A percentile compares a stretch with the other conserved stretches of the same genome.
Evolutionary conservation across 805 yeast genomes (phyloP).

Genomic region (Priceomyces haplophilus): DNA sequence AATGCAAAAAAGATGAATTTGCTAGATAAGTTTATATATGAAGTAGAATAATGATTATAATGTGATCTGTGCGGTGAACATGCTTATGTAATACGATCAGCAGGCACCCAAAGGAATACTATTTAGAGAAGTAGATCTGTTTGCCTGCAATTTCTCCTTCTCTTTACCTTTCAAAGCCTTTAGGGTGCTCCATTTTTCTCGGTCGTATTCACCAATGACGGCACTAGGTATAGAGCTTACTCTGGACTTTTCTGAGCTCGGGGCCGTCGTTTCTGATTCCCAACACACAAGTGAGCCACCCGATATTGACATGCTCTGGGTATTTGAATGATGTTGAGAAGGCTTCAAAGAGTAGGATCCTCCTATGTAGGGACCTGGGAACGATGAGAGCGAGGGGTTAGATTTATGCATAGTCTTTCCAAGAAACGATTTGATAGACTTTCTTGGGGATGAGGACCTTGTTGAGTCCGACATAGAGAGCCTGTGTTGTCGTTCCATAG

Average conservation of each 20-base stretch:
- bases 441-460: constrained; percentile 31
- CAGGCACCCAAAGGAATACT: neutral
- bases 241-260: constrained; percentile 37
- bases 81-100: neutral
- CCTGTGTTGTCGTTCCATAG: neutral
- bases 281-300: constrained; percentile 11
- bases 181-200: constrained; percentile 62
- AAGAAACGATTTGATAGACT: constrained; percentile 19
- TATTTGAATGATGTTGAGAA: neutral
- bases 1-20: neutral
- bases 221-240: constrained; percentile 51
- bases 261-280: constrained; percentile 31
- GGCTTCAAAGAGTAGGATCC: neutral
- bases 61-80: no score
- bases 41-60: no score
- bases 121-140: neutral
- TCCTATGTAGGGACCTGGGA: neutral
- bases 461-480: constrained; percentile 16
- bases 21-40: neutral
- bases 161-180: constrained; percentile 28
- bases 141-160: neutral
- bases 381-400: constrained; percentile 1
- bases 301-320: neutral
- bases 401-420: neutral
- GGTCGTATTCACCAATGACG: constrained; percentile 61